Evolutionary conservation across 495 filamentous ascomycete genomes (phyloP).

Genomic region (Aspergillus olivimuriae): DNA sequence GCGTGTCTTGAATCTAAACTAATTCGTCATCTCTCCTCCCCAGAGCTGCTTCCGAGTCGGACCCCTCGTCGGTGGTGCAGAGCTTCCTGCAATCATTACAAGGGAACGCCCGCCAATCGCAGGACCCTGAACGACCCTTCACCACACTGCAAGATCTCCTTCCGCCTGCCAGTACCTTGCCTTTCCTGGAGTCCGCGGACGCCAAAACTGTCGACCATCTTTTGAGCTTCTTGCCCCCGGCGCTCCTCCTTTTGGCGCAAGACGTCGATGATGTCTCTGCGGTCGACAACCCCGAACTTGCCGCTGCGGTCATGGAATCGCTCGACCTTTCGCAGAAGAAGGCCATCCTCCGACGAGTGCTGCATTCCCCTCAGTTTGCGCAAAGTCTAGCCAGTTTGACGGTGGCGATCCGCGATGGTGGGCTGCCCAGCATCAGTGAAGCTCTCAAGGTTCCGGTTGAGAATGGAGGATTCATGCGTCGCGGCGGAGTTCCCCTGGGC

Average conservation of each 20-base stretch:
- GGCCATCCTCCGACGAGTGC: constrained; percentile 68
- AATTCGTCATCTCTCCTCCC: constrained; percentile 2
- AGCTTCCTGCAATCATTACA: constrained; percentile 84
- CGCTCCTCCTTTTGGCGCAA: constrained; percentile 65
- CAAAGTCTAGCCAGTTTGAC: constrained; percentile 83
- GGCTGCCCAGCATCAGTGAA: constrained; percentile 80
- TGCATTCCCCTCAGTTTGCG: constrained; percentile 85
- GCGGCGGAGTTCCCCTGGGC: constrained; percentile 71
- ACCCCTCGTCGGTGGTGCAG: constrained; percentile 62
- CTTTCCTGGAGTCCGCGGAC: constrained; percentile 62
- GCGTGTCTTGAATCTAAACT: constrained; percentile 6
- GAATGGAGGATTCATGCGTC: constrained; percentile 71
- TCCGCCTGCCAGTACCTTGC: constrained; percentile 64
- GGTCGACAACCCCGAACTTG: constrained; percentile 57
- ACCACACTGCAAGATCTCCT: constrained; percentile 87
- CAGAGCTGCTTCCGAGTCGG: constrained; percentile 42
- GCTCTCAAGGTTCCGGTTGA: constrained; percentile 71
- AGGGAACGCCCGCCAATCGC: constrained; percentile 43
- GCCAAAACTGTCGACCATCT: constrained; percentile 63
- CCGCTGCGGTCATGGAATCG: constrained; percentile 65
- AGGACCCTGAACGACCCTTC: constrained; percentile 55
- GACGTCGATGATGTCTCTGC: constrained; percentile 51
- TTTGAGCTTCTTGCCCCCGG: constrained; percentile 67
- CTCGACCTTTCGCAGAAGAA: constrained; percentile 74
- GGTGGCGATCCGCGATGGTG: constrained; percentile 85